Percentiles rank a stretch among this genome's conserved stretches.
Conservation (phyloP, 495 filamentous ascomycete species). For the Daldinia decipiens region DNA sequence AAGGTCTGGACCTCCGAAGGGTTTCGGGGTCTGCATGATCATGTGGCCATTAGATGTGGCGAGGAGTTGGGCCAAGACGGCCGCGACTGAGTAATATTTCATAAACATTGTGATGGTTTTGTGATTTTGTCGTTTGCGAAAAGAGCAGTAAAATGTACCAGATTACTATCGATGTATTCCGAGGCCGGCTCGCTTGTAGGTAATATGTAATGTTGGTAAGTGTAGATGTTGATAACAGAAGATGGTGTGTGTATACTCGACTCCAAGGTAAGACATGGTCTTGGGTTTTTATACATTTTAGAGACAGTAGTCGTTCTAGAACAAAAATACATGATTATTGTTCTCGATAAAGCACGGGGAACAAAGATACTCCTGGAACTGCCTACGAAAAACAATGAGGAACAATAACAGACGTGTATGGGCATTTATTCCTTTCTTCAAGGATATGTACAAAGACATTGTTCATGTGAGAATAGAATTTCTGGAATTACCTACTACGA, state of each 20-base stretch:
- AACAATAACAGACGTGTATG: background rate
- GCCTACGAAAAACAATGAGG: background rate
- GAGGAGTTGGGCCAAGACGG: slow-evolving; percentile 52
- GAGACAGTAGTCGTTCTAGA: background rate
- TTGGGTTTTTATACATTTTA: slow-evolving; percentile 1
- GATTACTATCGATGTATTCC: slow-evolving; percentile 20
- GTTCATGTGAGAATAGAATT: background rate
- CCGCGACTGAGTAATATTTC: slow-evolving; percentile 12
- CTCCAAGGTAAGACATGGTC: background rate
- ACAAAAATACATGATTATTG: slow-evolving; percentile 10
- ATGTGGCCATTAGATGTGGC: slow-evolving; percentile 73
- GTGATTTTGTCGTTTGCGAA: background rate
- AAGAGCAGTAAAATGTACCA: slow-evolving; percentile 6
- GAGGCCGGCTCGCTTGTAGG: slow-evolving; percentile 23
- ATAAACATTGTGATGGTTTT: slow-evolving; percentile 14
- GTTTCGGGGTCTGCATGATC: slow-evolving; percentile 73
- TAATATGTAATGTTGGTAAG: background rate
- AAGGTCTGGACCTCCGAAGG: slow-evolving; percentile 65
- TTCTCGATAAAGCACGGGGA: slow-evolving; percentile 12
- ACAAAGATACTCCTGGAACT: background rate
- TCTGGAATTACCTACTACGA: background rate
- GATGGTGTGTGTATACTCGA: background rate
- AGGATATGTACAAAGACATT: background rate
- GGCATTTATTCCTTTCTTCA: background rate
- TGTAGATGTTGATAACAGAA: background rate